Evolutionary conservation across 1,139 yeast species (phyloP), one percentile per base, ranked within the genome.

Genomic region (Sugiyamaella novakii): DNA sequence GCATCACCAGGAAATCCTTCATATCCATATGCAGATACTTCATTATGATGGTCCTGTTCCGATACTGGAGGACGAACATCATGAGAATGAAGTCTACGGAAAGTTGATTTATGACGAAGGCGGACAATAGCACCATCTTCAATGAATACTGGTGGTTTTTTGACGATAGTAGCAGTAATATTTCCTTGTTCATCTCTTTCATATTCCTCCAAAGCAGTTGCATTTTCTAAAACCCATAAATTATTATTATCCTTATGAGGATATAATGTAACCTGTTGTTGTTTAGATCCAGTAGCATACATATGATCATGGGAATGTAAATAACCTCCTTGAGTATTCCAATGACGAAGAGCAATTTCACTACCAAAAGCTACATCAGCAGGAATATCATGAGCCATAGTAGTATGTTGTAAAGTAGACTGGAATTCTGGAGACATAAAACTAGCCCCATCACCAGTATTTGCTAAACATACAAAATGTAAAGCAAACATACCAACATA

Each of bases 31-130:
- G 88, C 82, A 14, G 95, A 81, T 22, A 81, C 95, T 73, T 94
- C 99, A 70, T 87, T 87, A 72, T 89, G 95, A 95, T 97, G 94
- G 64, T 92, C 98, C 59, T 84, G 83, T 65, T 84, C 91, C 54
- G 91, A 77, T 22, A 91, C 95, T 15, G 97, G 95, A 21, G 98
- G 91, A 65, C 94, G 84, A 66, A 87, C 87, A 67, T 92, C 98
- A 66, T 94, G 98, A 22, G 98, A 87, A 69, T 94, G 98, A 64
- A 94, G 78, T 72, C 98, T 82, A 66, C 92, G 82, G 47, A 77
- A 75, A 21, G 96, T 81, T 48, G 71, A 65, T 43, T 74, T 65
- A 69, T 94, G 98, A 61, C 72, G 73, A 63, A 94, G 76, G 69
- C 96, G 81, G 58, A 94, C 80, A 64, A 87, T 80, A 59, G 83